Evolutionary conservation across 73 alveolate species (phyloP).

Genomic region (Paramecium tetraurelia): DNA sequence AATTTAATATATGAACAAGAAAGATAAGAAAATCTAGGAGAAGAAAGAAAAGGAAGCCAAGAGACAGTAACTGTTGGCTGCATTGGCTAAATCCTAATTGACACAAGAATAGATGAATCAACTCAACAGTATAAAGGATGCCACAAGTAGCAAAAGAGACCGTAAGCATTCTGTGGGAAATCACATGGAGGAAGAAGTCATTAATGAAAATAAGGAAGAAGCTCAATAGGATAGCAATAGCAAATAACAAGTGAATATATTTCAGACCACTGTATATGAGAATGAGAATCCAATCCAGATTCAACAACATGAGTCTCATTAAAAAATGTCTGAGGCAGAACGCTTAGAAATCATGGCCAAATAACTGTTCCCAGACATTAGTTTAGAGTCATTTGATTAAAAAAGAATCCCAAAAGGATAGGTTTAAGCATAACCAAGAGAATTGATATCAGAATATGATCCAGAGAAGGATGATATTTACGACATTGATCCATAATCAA

Average conservation of each 20-base stretch:
- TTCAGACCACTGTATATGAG: not conserved
- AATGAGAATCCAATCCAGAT: not conserved
- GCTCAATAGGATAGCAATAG: not conserved
- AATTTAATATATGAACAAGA: not conserved
- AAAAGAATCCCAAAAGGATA: not conserved
- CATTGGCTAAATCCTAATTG: not conserved
- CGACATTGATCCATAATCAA: not conserved
- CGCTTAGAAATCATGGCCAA: slow-evolving; percentile 51
- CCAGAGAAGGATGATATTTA: slow-evolving; percentile 21
- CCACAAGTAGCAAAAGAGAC: not conserved
- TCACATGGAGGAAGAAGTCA: not conserved
- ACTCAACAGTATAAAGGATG: slow-evolving; percentile 3
- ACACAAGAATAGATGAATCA: not conserved
- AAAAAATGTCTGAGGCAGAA: slow-evolving; percentile 12
- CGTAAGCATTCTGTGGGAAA: not conserved
- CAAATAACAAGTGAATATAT: not conserved
- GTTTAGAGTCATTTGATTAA: slow-evolving; percentile 47
- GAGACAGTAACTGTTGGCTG: not conserved
- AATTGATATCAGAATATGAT: not conserved
- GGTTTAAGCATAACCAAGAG: not conserved
- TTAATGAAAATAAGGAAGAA: not conserved
- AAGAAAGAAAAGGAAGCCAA: not conserved
- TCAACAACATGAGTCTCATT: not conserved
- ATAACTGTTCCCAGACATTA: slow-evolving; percentile 52
- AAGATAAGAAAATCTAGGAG: not conserved